Conservation (phyloP, 225 moss, liverwort and hornwort genomes). For the Ulota crispa region DNA sequence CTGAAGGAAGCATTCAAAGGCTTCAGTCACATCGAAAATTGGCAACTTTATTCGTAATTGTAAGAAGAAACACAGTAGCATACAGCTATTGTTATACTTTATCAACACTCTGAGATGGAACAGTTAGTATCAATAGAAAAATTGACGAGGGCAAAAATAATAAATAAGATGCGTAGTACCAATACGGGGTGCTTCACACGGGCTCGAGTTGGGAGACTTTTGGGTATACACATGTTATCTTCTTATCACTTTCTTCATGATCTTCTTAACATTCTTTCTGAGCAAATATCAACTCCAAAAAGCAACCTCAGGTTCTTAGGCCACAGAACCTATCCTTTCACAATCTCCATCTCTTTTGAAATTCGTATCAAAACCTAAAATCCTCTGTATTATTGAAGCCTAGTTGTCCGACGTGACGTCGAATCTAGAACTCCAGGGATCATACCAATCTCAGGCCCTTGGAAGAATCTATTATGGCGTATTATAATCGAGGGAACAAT, state of each 20-base stretch:
- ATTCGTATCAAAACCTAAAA: not conserved
- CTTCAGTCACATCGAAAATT: slow-evolving; percentile 2
- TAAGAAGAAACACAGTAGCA: not conserved
- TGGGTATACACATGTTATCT: slow-evolving; percentile 33
- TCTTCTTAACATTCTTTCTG: not conserved
- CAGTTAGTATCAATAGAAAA: not conserved
- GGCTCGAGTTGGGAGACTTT: slow-evolving; percentile 27
- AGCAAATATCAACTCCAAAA: not conserved
- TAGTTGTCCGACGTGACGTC: not conserved
- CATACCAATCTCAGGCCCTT: not conserved
- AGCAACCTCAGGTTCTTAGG: not conserved
- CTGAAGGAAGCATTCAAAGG: slow-evolving; percentile 16
- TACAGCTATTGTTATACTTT: not conserved
- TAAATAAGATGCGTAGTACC: not conserved
- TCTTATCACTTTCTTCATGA: not conserved
- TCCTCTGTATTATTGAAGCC: not conserved
- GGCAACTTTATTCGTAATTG: not conserved
- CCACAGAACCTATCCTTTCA: not conserved
- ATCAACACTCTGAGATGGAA: not conserved
- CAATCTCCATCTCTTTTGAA: slow-evolving; percentile 11
- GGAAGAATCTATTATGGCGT: not conserved
- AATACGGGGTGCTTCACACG: slow-evolving; percentile 29
- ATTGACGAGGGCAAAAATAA: not conserved
- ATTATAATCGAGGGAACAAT: not conserved
- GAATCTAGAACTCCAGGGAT: not conserved